phyloP scores from a whole-genome alignment of 2,329 filamentous ascomycete genomes.

The Penicillium psychrosexuale region DNA sequence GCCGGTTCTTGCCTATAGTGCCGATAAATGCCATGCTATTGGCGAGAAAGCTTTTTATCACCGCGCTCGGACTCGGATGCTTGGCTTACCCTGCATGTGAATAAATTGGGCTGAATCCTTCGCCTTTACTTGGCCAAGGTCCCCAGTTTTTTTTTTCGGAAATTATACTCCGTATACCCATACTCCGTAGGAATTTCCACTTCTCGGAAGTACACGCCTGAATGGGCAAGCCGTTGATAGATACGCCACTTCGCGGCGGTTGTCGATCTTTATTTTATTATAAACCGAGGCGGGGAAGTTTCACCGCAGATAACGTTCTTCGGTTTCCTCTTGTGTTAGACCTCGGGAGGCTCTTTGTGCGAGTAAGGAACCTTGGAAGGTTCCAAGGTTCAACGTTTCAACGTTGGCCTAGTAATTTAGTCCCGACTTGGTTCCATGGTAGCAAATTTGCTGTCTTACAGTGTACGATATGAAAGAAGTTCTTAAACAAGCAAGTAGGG shows the following conservation, averaged over 20 bases:
- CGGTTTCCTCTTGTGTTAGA: too few relatives aligned
- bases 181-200: background rate
- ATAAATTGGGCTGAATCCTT: background rate
- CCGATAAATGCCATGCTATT: constrained; percentile 13
- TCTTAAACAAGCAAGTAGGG: too few relatives aligned
- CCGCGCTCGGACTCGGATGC: background rate
- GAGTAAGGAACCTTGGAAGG: too few relatives aligned
- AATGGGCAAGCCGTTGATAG: background rate
- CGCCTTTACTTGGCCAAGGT: constrained; percentile 1
- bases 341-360: too few relatives aligned
- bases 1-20: constrained; percentile 9
- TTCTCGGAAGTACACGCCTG: background rate
- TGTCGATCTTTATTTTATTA: background rate
- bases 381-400: too few relatives aligned
- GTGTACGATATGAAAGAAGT: too few relatives aligned
- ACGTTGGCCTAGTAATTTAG: too few relatives aligned
- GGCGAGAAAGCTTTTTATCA: constrained; percentile 15
- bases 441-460: too few relatives aligned
- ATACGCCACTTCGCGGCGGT: background rate
- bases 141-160: background rate
- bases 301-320: background rate
- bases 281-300: too few relatives aligned
- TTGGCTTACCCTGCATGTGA: background rate
- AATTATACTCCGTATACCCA: too few relatives aligned
- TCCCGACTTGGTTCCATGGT: too few relatives aligned